phyloP scores from a whole-genome alignment of 495 filamentous ascomycete species.

The Talaromyces stipitatus region DNA sequence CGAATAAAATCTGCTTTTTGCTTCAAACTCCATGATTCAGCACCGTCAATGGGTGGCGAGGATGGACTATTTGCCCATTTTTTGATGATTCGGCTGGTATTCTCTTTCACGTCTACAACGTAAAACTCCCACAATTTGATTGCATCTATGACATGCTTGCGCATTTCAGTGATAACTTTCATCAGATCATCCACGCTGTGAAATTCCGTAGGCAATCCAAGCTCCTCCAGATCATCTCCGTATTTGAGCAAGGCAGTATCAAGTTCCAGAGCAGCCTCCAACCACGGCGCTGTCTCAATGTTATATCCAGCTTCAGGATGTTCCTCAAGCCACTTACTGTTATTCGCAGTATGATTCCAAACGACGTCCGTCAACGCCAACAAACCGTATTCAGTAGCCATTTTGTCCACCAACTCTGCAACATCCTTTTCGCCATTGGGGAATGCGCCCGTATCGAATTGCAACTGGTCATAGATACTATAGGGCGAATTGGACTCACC shows the following conservation, averaged over 20 bases:
- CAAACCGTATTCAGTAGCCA: constrained; percentile 79
- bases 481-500: constrained; percentile 94
- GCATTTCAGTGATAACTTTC: constrained; percentile 75
- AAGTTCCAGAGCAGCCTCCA: constrained; percentile 79
- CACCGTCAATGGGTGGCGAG: constrained; percentile 21
- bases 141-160: constrained; percentile 65
- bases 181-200: constrained; percentile 66
- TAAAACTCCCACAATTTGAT: constrained; percentile 92
- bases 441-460: constrained; percentile 77
- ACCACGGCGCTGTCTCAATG: constrained; percentile 84
- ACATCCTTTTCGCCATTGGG: constrained; percentile 84
- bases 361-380: constrained; percentile 94
- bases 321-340: constrained; percentile 87
- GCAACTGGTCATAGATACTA: constrained; percentile 86
- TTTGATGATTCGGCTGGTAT: constrained; percentile 58
- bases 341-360: constrained; percentile 96
- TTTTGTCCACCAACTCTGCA: constrained; percentile 61
- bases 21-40: constrained; percentile 42
- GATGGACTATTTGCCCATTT: constrained; percentile 53
- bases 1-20: constrained; percentile 55
- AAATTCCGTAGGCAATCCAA: constrained; percentile 68
- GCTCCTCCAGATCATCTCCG: constrained; percentile 54
- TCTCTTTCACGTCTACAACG: constrained; percentile 67
- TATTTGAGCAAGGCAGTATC: constrained; percentile 80
- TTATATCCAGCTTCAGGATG: constrained; percentile 98